Evolutionary conservation across 2,329 filamentous ascomycete genomes (phyloP), one percentile per base, ranked within the genome.

Genomic region (Diaporthe vaccinii): DNA sequence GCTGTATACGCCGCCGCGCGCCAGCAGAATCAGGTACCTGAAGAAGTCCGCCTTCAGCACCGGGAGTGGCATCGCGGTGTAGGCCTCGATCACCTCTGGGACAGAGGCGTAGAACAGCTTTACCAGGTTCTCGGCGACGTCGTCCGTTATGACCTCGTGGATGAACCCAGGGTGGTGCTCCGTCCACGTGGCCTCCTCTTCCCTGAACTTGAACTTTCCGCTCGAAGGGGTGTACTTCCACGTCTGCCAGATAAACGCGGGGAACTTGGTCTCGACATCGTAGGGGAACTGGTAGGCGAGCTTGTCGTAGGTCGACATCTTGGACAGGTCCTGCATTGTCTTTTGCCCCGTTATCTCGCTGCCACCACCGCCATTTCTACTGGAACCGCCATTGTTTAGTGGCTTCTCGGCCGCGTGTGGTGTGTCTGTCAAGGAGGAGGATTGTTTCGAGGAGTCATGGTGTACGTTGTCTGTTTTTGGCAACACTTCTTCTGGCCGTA

Each of bases 171-270:
- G 96, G 83, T 99, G 95, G 80, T 93, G 86, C 79, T 94, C 89
- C 12, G 94, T 93, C 97, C 97, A 99, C 77, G 94, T 95, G 20
- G 95, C 94, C 85, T 98, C 97, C 76, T 95, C 90, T 62, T 94
- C 91, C 77, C 96, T 92, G 82, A 98, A 96, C 28, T 88, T 85
- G 82, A 99, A 99, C 77, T 94, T 89, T 69, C 91, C 88, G 31
- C 95, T 93, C 1, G 92, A 90, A 0, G 96, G 96, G 0, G 92
- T 94, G 81, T 91, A 93, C 84, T 97, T 98, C 97, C 97, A 99
- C 20, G 97, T 99, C 88, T 99, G 97, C 97, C 97, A 99, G 82
- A 99, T 97, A 87, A 98, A 98, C 74, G 95, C 96, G 4, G 97
- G 97, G 84, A 98, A 98, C 84, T 96, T 98, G 79, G 89, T 85